These are phyloP conservation scores for Pseudogymnoascus sp. DNA, from an alignment of 2,329 filamentous ascomycete genomes.

Conservation along the genomic window DNA sequence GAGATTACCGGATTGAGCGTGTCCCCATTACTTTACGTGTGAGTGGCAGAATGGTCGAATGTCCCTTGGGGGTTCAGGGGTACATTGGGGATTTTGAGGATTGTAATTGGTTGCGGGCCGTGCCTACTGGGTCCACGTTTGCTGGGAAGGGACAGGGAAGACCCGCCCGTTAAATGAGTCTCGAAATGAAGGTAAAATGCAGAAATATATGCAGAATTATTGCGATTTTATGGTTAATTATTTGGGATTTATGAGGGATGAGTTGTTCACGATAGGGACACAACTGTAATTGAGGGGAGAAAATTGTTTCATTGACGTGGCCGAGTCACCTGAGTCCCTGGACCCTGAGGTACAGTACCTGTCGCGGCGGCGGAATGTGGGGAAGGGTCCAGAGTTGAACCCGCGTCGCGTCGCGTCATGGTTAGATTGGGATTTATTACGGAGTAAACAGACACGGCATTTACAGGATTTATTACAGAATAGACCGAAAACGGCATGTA, in stretches of 20 bases:
- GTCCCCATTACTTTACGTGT: conserved; percentile 6
- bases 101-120: background rate
- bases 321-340: conserved; percentile 3
- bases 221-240: background rate
- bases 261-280: background rate
- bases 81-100: conserved; percentile 1
- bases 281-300: background rate
- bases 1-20: conserved; percentile 2
- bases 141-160: background rate
- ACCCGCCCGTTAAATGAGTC: conserved; percentile 4
- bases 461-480: too few species aligned
- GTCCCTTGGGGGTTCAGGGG: conserved; percentile 2
- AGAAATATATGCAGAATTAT: background rate
- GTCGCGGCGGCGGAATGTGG: background rate
- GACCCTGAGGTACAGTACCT: background rate
- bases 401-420: conserved; percentile 7
- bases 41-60: background rate
- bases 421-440: background rate
- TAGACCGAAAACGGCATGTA: background rate
- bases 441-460: background rate
- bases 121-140: conserved; percentile 1
- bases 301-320: background rate
- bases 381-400: background rate
- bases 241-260: background rate
- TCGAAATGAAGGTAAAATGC: conserved; percentile 7